Base-by-base conservation (phyloP, 306 rosid species). In the Oxytropis ochrocephala region DNA sequence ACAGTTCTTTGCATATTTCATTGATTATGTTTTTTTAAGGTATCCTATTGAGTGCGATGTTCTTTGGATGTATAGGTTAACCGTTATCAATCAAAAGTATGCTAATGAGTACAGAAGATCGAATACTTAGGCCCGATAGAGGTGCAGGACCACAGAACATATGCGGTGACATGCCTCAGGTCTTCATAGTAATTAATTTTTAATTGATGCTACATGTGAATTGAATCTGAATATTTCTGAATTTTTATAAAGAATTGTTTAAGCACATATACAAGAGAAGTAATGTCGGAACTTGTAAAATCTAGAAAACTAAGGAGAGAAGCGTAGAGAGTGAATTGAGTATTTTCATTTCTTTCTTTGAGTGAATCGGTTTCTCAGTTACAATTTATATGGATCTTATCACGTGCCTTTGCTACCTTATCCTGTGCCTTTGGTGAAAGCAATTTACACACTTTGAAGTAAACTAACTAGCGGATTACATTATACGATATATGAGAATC, bases 121-220 rank as follows among this genome's bases (percentile, higher is more conserved):
- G 98, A 76, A 87, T 93, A 73, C 52, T 84, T 16, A 84, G 84
- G 81, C 98, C 96, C 0, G 77, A 80, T 66, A 85, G 84, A 79
- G 67, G 77, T 48, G 89, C 75, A n/a, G n/a, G n/a, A 42, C 68
- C 73, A 38, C 85, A 5, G 86, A 78, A 36, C 72, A 69, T 75
- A 79, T 80, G 91, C 96, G 96, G 97, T 91, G 77, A 70, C 67
- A 19, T 46, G 63, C 50, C 24, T 33, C 48, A 16, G 21, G 39
- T 50, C 27, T 53, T 35, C 44, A 21, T 43, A 18, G 57, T 7
- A 50, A 42, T 29, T 56, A 24, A 52, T 53, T 33, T 11, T 38
- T 41, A 35, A 46, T 53, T 73, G 43, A 61, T 72, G 49, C 38
- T 57, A 59, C 30, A 5, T 2, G 14, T 16, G 47, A 9, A 35